A percentile compares a stretch with the other conserved stretches of the same genome.
Conservation (phyloP, 257 asterid genomes). For the Capsicum chinense region DNA sequence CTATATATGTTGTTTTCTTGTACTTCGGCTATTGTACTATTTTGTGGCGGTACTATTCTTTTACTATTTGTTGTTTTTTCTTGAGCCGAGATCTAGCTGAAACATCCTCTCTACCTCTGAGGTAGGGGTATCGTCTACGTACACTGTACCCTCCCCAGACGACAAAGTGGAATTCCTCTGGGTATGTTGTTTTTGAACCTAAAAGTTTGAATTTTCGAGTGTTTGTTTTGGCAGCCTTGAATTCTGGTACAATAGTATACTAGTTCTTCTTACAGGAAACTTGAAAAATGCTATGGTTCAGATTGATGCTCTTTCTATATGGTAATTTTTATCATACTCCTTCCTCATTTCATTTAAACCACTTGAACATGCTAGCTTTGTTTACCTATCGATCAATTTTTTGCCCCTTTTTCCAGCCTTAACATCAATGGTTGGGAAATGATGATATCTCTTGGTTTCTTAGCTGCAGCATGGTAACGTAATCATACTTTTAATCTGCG, state of each 20-base stretch:
- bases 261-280: conserved; percentile 71
- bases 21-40: no score
- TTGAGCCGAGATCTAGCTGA: no score
- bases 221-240: conserved; percentile 54
- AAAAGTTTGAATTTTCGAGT: not conserved
- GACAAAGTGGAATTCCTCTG: no score
- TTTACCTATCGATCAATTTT: not conserved
- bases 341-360: not conserved
- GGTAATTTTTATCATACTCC: conserved; percentile 44
- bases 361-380: not conserved
- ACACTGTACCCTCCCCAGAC: no score
- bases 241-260: conserved; percentile 72
- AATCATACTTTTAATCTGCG: not conserved
- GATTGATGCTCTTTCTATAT: conserved; percentile 71
- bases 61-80: no score
- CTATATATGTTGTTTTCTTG: no score
- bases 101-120: no score
- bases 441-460: conserved; percentile 59
- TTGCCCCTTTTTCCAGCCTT: conserved; percentile 42
- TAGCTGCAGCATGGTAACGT: conserved; percentile 56
- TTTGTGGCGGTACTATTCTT: no score
- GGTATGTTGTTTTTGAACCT: not conserved
- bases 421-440: conserved; percentile 56
- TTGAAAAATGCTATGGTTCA: conserved; percentile 66
- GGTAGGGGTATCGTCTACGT: no score